These are phyloP conservation scores for Globisporangium solare DNA, from an alignment of 352 stramenopile species.

Conservation along the genomic window DNA sequence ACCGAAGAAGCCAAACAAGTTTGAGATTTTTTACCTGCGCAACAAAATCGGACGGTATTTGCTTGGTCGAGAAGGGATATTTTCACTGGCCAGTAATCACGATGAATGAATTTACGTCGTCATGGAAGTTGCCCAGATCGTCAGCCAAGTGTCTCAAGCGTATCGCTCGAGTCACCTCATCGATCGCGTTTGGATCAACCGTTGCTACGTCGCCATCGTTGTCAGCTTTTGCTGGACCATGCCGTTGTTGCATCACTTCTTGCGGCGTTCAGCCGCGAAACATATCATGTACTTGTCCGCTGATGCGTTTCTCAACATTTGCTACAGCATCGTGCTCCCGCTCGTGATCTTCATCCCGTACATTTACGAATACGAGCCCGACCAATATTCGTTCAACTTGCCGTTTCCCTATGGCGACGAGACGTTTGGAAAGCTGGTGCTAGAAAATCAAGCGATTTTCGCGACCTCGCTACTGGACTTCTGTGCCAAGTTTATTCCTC, in stretches of 20 bases:
- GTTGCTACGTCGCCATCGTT: slow-evolving; percentile 14
- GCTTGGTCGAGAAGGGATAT: neutral
- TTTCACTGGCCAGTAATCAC: neutral
- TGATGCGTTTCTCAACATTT: slow-evolving; percentile 17
- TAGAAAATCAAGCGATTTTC: slow-evolving; percentile 23
- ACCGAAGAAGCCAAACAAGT: too few species aligned
- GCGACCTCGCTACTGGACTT: slow-evolving; percentile 8
- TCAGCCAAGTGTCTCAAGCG: slow-evolving; percentile 10
- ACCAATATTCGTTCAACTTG: slow-evolving; percentile 28
- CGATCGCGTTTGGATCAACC: slow-evolving; percentile 14
- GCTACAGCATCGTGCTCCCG: slow-evolving; percentile 20
- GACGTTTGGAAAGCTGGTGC: slow-evolving; percentile 35
- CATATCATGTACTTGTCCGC: slow-evolving; percentile 7
- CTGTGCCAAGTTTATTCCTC: slow-evolving; percentile 6
- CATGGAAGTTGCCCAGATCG: slow-evolving; percentile 7
- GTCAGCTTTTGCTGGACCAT: slow-evolving; percentile 24
- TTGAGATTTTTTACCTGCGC: neutral
- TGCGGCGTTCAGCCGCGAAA: slow-evolving; percentile 4
- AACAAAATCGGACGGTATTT: neutral
- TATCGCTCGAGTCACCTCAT: slow-evolving; percentile 13
- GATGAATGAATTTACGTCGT: slow-evolving; percentile 1
- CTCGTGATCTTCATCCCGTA: slow-evolving; percentile 35
- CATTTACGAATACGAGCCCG: slow-evolving; percentile 23
- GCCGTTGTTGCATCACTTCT: slow-evolving; percentile 13
- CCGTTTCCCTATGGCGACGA: slow-evolving; percentile 35